phyloP scores from a whole-genome alignment of 371 early-diverging fungal species.

The Mortierella sp. region DNA sequence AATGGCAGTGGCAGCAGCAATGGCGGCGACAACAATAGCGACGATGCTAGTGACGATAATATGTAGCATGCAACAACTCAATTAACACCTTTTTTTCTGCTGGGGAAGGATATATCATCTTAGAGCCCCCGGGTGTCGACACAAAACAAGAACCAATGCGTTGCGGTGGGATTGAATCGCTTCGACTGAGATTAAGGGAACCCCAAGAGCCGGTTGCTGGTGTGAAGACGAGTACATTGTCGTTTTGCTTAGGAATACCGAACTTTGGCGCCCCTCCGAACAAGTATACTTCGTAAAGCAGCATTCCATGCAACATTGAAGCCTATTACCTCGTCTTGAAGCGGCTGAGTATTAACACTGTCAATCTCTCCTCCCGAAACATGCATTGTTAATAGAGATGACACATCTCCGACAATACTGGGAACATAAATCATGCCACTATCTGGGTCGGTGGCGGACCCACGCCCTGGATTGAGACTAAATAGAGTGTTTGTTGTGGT shows the following conservation, averaged over 20 bases:
- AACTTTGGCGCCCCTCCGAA: background rate
- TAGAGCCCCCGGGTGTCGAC: background rate
- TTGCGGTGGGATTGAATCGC: background rate
- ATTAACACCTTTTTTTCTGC: no score
- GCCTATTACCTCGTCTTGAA: background rate
- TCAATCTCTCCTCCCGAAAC: background rate
- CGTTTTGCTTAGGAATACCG: background rate
- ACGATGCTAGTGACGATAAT: no score
- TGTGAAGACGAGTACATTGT: background rate
- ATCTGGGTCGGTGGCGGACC: slow-evolving; percentile 12
- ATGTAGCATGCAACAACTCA: no score
- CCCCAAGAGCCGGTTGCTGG: background rate
- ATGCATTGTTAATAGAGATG: background rate
- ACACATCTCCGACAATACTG: background rate
- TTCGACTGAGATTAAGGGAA: background rate
- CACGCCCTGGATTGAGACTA: background rate
- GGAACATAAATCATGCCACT: slow-evolving; percentile 9
- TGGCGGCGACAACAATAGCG: no score
- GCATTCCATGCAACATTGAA: slow-evolving; percentile 1
- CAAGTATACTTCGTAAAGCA: background rate
- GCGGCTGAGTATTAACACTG: background rate
- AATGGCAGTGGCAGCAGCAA: no score
- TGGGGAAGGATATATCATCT: no score
- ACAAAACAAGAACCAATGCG: slow-evolving; percentile 5
- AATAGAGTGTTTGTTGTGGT: background rate